Percentiles rank a stretch among this genome's conserved stretches.
Conservation (phyloP, 768 basidiomycete genomes). For the Galerina sulciceps region DNA sequence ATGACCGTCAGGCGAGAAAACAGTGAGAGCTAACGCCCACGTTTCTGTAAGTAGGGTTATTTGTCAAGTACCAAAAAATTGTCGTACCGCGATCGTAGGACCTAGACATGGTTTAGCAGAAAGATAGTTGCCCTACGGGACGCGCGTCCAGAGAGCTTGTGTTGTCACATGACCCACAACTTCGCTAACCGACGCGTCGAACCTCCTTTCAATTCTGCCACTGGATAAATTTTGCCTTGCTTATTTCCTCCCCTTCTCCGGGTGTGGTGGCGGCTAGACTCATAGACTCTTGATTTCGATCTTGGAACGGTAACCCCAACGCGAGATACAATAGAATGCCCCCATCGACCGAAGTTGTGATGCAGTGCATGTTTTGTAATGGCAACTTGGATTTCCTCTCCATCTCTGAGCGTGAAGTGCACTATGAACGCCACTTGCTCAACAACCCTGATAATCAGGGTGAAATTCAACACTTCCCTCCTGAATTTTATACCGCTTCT, state of each 20-base stretch:
- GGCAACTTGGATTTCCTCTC: conserved; percentile 42
- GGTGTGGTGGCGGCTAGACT: too few species aligned
- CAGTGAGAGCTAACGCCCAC: conserved; percentile 76
- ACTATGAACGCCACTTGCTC: conserved; percentile 58
- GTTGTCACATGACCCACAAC: conserved; percentile 27
- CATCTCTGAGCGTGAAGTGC: conserved; percentile 44
- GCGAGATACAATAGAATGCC: too few species aligned
- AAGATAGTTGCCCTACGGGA: conserved; percentile 32
- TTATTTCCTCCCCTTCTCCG: too few species aligned
- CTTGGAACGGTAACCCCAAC: background rate
- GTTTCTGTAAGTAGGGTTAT: background rate
- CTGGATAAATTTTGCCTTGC: too few species aligned
- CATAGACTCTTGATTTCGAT: background rate
- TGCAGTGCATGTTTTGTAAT: conserved; percentile 57
- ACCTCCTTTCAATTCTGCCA: background rate
- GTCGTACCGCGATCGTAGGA: conserved; percentile 92
- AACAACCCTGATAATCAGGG: conserved; percentile 8
- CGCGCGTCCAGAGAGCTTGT: conserved; percentile 53
- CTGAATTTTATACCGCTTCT: too few species aligned
- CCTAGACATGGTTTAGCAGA: conserved; percentile 70
- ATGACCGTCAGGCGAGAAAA: conserved; percentile 99
- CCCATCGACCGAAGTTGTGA: background rate
- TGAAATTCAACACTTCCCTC: conserved; percentile 9
- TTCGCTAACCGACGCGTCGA: background rate
- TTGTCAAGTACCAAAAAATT: background rate